Conservation (phyloP, 2,329 filamentous ascomycete species). For the Colletotrichum sp. region DNA sequence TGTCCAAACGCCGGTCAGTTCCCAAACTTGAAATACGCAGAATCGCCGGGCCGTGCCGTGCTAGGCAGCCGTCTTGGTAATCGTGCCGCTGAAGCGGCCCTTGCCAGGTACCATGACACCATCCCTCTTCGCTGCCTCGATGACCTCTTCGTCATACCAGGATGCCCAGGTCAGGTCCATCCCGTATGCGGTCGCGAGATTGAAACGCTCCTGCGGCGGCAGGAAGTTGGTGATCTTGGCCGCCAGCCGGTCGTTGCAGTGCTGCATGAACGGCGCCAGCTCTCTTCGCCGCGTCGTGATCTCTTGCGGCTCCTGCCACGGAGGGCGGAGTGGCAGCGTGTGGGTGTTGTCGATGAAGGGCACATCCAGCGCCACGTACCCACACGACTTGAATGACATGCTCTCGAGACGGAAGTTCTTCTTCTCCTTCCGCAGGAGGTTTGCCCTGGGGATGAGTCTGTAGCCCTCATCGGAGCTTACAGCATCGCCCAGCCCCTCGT, state of each 20-base stretch:
- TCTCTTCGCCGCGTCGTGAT: constrained; percentile 10
- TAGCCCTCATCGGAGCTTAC: neutral
- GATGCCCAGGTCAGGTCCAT: constrained; percentile 41
- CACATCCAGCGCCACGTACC: constrained; percentile 55
- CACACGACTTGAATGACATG: constrained; percentile 64
- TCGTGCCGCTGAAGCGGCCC: constrained; percentile 43
- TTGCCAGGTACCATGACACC: constrained; percentile 37
- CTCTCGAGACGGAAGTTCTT: constrained; percentile 33
- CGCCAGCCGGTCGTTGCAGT: constrained; percentile 37
- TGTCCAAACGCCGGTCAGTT: neutral
- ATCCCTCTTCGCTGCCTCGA: constrained; percentile 37
- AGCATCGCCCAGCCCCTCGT: neutral
- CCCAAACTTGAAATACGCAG: neutral
- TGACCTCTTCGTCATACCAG: constrained; percentile 34
- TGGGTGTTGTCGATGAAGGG: constrained; percentile 38
- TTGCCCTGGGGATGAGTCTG: constrained; percentile 26
- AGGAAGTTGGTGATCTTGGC: constrained; percentile 36
- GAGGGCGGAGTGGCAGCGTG: constrained; percentile 29
- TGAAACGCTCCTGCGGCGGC: constrained; percentile 28
- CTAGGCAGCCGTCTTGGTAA: constrained; percentile 21
- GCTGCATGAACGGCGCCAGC: constrained; percentile 35
- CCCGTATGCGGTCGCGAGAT: constrained; percentile 33
- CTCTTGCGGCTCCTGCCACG: constrained; percentile 13
- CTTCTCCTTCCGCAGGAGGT: constrained; percentile 28
- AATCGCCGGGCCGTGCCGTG: neutral